phyloP scores from a whole-genome alignment of 176 grass and related monocot genomes.

The Alloteropsis semialata region DNA sequence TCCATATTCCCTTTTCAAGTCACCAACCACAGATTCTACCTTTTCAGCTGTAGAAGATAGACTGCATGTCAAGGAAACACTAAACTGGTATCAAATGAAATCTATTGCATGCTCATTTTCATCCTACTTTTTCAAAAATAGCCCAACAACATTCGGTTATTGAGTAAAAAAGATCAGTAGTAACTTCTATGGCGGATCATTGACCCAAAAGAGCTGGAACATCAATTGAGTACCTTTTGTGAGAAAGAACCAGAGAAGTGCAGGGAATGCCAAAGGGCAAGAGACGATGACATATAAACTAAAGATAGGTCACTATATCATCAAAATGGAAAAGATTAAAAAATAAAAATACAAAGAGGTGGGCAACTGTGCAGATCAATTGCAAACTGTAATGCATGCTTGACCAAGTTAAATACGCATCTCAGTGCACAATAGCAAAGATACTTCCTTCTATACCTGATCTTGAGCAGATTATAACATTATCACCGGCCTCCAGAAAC shows the following conservation, averaged over 20 bases:
- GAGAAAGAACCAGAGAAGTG: neutral
- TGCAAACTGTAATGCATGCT: neutral
- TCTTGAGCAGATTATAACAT: slow-evolving; percentile 93
- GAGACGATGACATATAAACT: neutral
- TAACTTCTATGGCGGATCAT: neutral
- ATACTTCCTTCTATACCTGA: slow-evolving; percentile 48
- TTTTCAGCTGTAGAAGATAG: slow-evolving; percentile 68
- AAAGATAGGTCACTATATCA: neutral
- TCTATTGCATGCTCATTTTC: neutral
- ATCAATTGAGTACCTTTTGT: neutral
- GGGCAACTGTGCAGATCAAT: neutral
- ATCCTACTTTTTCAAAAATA: neutral
- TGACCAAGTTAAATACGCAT: neutral
- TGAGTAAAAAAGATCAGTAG: neutral
- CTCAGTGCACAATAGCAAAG: neutral
- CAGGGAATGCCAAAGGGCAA: neutral
- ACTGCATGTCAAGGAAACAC: slow-evolving; percentile 50
- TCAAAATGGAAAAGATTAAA: neutral
- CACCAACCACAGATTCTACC: slow-evolving; percentile 56
- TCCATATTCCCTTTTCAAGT: slow-evolving; percentile 78
- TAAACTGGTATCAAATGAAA: slow-evolving; percentile 43
- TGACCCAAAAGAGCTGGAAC: neutral
- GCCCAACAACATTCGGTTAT: neutral
- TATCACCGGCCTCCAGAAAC: slow-evolving; percentile 83
- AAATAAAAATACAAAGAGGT: neutral